phyloP scores from a whole-genome alignment of 176 grass and related monocot species.

The Ananas comosus region DNA sequence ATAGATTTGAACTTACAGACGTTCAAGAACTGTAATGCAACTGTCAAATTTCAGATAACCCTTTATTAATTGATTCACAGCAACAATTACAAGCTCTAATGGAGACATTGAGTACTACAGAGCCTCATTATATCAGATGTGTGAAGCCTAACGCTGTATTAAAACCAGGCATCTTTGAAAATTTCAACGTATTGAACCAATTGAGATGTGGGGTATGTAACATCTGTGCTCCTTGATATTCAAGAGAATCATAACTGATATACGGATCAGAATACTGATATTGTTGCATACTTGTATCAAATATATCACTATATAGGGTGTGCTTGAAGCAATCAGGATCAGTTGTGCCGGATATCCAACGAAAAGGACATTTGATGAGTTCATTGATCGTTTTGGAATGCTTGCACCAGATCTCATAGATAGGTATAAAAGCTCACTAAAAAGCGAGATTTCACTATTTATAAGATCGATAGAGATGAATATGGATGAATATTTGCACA shows the following conservation, averaged over 20 bases:
- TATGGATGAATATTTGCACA: not conserved
- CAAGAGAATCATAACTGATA: not conserved
- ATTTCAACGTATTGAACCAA: conserved; percentile 77
- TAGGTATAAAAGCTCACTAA: conserved; percentile 36
- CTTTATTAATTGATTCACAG: conserved; percentile 33
- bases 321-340: conserved; percentile 91
- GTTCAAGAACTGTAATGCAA: not conserved
- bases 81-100: conserved; percentile 98
- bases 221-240: not conserved
- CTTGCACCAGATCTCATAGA: conserved; percentile 70
- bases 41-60: conserved; percentile 1
- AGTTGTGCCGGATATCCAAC: conserved; percentile 97
- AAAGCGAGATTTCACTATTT: conserved; percentile 2
- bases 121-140: conserved; percentile 98
- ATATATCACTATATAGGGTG: conserved; percentile 42
- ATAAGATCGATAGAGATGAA: not conserved
- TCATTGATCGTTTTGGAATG: conserved; percentile 86
- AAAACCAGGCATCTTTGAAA: conserved; percentile 90
- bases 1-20: not conserved
- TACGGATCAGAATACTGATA: not conserved
- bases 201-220: conserved; percentile 87
- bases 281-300: not conserved
- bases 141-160: conserved; percentile 85
- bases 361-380: conserved; percentile 89
- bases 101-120: conserved; percentile 86